Percentiles rank a stretch among this genome's conserved stretches.
These are phyloP conservation scores for Trichoderma asperellum DNA, from an alignment of 2,329 filamentous ascomycete species.

Conservation along the genomic window DNA sequence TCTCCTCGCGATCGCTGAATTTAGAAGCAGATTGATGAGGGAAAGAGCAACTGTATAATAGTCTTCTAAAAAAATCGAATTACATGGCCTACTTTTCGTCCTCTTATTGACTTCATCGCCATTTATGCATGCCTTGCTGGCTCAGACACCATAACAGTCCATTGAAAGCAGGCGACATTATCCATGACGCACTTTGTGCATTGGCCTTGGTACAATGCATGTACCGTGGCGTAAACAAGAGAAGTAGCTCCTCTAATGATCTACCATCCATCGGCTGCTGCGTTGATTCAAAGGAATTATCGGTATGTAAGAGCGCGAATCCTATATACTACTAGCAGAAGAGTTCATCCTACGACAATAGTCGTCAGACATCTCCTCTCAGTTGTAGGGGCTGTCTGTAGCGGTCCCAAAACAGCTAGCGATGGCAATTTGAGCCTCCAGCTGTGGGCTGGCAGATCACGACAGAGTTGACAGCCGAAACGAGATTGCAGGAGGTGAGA, in stretches of 20 bases:
- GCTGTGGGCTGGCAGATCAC: background rate
- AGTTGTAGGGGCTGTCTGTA: no score
- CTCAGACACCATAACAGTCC: background rate
- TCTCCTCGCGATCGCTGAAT: background rate
- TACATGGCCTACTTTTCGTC: background rate
- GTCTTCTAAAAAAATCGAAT: background rate
- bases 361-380: background rate
- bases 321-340: background rate
- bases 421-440: background rate
- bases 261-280: conserved; percentile 32
- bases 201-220: background rate
- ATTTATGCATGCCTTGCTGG: background rate
- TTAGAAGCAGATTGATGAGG: background rate
- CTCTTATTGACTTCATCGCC: background rate
- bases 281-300: conserved; percentile 10
- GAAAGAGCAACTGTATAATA: background rate
- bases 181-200: background rate
- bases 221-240: background rate
- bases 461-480: background rate
- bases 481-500: background rate
- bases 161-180: background rate
- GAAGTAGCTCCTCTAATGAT: conserved; percentile 32
- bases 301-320: background rate
- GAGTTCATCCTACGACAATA: background rate
- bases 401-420: background rate